These are phyloP conservation scores for Ceratobasidium sp. DNA, from an alignment of 1,284 basidiomycete species.

Conservation along the genomic window DNA sequence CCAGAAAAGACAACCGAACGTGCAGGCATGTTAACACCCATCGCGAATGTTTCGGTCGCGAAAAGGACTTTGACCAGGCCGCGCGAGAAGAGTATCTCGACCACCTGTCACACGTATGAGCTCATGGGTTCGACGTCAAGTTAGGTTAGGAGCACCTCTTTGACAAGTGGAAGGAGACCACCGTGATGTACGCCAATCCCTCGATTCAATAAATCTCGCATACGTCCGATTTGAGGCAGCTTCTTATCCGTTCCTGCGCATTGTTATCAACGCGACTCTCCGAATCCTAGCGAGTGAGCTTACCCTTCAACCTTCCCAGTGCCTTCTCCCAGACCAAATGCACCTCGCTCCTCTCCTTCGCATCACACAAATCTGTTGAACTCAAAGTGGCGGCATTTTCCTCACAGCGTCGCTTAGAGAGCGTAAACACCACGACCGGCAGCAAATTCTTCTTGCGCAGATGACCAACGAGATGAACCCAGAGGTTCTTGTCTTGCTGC, in stretches of 20 bases:
- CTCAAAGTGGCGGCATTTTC: constrained; percentile 92
- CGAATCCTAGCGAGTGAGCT: constrained; percentile 39
- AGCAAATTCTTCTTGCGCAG: constrained; percentile 87
- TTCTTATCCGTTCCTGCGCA: constrained; percentile 83
- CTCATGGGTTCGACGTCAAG: background rate
- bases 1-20: constrained; percentile 96
- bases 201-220: constrained; percentile 88
- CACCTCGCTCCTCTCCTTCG: constrained; percentile 94
- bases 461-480: constrained; percentile 89
- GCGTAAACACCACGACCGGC: constrained; percentile 96
- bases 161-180: constrained; percentile 94
- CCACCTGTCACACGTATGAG: constrained; percentile 64
- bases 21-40: constrained; percentile 99
- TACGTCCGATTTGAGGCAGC: constrained; percentile 93
- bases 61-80: constrained; percentile 97
- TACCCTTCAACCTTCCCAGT: constrained; percentile 88
- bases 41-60: constrained; percentile 99
- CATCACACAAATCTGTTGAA: constrained; percentile 86
- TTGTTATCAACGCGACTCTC: background rate
- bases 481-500: constrained; percentile 86
- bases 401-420: constrained; percentile 97
- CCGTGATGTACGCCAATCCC: constrained; percentile 99
- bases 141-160: constrained; percentile 69
- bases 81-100: constrained; percentile 95
- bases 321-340: constrained; percentile 95